A percentile compares a stretch with the other conserved stretches of the same genome.
Evolutionary conservation across 345 rosid genomes (phyloP).

Genomic region (Eucalyptus cloeziana): DNA sequence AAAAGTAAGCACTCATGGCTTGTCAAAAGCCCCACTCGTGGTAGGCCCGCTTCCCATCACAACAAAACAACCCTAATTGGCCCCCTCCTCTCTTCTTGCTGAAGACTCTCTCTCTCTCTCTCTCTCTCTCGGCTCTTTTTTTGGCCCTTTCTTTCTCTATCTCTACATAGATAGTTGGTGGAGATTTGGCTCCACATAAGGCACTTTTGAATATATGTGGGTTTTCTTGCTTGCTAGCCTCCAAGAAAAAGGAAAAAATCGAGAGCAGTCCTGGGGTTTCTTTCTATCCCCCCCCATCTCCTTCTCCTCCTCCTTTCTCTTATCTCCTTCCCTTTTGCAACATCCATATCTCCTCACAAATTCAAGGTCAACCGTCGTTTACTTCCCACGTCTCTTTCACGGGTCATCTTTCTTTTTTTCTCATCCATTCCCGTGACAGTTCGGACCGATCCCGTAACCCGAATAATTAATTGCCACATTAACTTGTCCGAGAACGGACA

Average conservation of each 20-base stretch:
- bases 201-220: not conserved
- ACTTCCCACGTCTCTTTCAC: not conserved
- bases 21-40: conserved; percentile 20
- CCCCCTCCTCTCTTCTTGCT: conserved; percentile 8
- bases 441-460: not conserved
- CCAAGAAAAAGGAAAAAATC: not conserved
- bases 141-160: not conserved
- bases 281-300: not conserved
- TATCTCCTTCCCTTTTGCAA: not conserved
- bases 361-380: not conserved
- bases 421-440: not conserved
- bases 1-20: conserved; percentile 36
- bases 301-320: not conserved
- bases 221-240: not conserved
- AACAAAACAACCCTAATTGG: not conserved
- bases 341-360: not conserved
- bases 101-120: conserved; percentile 5
- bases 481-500: not conserved
- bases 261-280: not conserved
- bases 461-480: not conserved
- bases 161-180: not conserved
- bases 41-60: conserved; percentile 26
- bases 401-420: not conserved
- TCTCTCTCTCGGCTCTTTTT: not conserved
- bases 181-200: not conserved